phyloP scores from a whole-genome alignment of 176 grass and related monocot genomes.

The Aegilops longissima region DNA sequence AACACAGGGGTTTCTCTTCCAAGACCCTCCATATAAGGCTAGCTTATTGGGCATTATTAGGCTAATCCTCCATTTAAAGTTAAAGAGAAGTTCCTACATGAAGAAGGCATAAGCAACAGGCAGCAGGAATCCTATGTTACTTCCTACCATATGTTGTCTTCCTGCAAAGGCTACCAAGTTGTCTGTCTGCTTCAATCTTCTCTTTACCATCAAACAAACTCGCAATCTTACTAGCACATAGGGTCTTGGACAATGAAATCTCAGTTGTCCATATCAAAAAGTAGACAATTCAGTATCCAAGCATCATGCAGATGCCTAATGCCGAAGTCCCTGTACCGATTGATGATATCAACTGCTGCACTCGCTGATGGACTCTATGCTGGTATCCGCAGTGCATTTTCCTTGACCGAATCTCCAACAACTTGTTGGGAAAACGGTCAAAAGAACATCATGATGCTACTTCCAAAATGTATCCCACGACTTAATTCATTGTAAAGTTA shows the following conservation, averaged over 20 bases:
- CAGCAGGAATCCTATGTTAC: constrained; percentile 28
- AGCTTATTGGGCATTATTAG: constrained; percentile 3
- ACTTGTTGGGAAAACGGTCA: constrained; percentile 21
- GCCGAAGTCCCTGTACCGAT: neutral
- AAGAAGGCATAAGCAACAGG: neutral
- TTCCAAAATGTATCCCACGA: neutral
- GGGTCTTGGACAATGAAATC: neutral
- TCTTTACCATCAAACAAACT: constrained; percentile 8
- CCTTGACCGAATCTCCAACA: constrained; percentile 15
- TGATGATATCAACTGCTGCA: constrained; percentile 16
- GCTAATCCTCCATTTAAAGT: constrained; percentile 14
- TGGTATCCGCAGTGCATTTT: neutral
- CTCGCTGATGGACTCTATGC: constrained; percentile 3
- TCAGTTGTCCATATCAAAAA: neutral
- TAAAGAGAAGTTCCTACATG: constrained; percentile 20
- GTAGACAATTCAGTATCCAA: constrained; percentile 5
- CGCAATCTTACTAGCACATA: constrained; percentile 10
- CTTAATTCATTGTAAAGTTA: neutral
- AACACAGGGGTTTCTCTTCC: constrained; percentile 17
- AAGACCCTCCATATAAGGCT: constrained; percentile 29
- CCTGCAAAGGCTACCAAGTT: constrained; percentile 21
- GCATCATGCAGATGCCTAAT: constrained; percentile 16
- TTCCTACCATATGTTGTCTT: constrained; percentile 3
- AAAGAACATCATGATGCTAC: constrained; percentile 19
- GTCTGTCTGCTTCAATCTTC: constrained; percentile 20